phyloP scores from a whole-genome alignment of 1,139 yeast species.

The Citeromyces siamensis region DNA sequence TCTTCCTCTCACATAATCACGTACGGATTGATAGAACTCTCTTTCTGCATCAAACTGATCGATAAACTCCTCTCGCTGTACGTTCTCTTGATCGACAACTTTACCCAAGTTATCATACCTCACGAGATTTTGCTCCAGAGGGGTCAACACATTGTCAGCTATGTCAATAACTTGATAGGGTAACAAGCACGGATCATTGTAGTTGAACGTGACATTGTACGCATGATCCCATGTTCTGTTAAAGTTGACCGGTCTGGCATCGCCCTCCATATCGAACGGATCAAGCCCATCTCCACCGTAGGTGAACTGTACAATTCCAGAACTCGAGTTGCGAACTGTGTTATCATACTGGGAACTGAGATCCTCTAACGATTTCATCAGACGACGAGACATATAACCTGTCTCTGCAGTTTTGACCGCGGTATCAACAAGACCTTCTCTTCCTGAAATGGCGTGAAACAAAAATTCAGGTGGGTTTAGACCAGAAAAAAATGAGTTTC shows the following conservation, averaged over 20 bases:
- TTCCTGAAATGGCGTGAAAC: slow-evolving; percentile 98
- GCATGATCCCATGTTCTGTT: slow-evolving; percentile 94
- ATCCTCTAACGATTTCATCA: slow-evolving; percentile 97
- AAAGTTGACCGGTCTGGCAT: slow-evolving; percentile 92
- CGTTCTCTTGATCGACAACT: slow-evolving; percentile 29
- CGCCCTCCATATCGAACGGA: slow-evolving; percentile 99
- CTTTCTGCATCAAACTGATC: slow-evolving; percentile 85
- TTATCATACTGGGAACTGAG: slow-evolving; percentile 87
- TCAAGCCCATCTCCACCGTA: slow-evolving; percentile 99
- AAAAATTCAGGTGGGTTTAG: slow-evolving; percentile 93
- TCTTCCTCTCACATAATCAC: slow-evolving; percentile 46
- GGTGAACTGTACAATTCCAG: slow-evolving; percentile 94
- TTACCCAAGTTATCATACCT: slow-evolving; percentile 69
- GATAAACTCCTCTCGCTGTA: slow-evolving; percentile 41
- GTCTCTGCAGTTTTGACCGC: slow-evolving; percentile 99
- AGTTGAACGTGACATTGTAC: slow-evolving; percentile 52
- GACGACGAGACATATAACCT: slow-evolving; percentile 97
- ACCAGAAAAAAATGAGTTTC: slow-evolving; percentile 92
- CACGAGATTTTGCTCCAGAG: slow-evolving; percentile 44
- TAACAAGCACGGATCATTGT: slow-evolving; percentile 40
- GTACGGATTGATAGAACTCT: slow-evolving; percentile 63
- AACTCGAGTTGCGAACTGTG: slow-evolving; percentile 90
- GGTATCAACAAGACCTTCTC: slow-evolving; percentile 99
- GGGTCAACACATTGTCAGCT: slow-evolving; percentile 43
- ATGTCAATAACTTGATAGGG: slow-evolving; percentile 60